These are phyloP conservation scores for Daucus carota DNA, from an alignment of 129 eudicot genomes.

Conservation along the genomic window DH1_v3.0 NC_030381.2:55324501-55325000, in stretches of 20 bases:
- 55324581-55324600: neutral
- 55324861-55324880: neutral
- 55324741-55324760: constrained; percentile 7
- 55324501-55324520: neutral
- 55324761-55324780: constrained; percentile 1
- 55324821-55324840: neutral
- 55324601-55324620: neutral
- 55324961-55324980: neutral
- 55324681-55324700: constrained; percentile 5
- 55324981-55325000: too few species aligned
- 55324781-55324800: neutral
- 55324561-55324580: neutral
- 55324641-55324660: constrained; percentile 1
- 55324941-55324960: neutral
- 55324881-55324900: neutral
- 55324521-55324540: neutral
- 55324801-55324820: constrained; percentile 5
- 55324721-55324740: constrained; percentile 7
- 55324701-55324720: constrained; percentile 7
- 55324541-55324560: neutral
- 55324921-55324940: neutral
- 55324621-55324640: neutral
- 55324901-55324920: too few species aligned
- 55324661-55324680: constrained; percentile 1
- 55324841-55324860: neutral